Evolutionary conservation across 805 yeast species (phyloP).

Genomic region (Debaryomyces hansenii): DNA sequence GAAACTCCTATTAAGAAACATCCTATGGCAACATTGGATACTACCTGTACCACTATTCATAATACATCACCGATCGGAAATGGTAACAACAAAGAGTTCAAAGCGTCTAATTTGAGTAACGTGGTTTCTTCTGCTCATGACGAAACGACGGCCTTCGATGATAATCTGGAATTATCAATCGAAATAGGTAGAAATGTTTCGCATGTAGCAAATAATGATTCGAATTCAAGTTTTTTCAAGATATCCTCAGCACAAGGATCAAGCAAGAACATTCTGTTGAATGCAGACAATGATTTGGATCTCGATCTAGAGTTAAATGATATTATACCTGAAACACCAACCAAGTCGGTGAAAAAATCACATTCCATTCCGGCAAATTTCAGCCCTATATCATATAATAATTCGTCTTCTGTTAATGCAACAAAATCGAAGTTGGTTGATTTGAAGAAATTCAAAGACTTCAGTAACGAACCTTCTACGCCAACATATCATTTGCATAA

Average conservation of each 20-base stretch:
- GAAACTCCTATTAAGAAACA: constrained; percentile 46
- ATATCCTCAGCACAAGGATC: constrained; percentile 18
- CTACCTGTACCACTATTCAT: constrained; percentile 4
- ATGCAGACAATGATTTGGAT: constrained; percentile 11
- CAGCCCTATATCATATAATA: constrained; percentile 17
- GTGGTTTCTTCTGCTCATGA: constrained; percentile 18
- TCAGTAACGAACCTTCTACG: constrained; percentile 16
- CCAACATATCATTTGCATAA: constrained; percentile 11
- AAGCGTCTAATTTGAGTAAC: constrained; percentile 14
- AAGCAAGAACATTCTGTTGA: constrained; percentile 9
- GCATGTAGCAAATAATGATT: constrained; percentile 27
- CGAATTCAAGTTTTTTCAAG: constrained; percentile 33
- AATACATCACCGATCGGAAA: not conserved
- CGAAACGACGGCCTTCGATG: constrained; percentile 10
- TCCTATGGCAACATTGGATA: constrained; percentile 36
- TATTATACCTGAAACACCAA: constrained; percentile 38
- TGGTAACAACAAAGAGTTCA: not conserved
- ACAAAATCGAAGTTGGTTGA: constrained; percentile 1
- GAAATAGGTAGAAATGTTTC: constrained; percentile 39
- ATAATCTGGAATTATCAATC: constrained; percentile 32
- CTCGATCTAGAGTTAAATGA: constrained; percentile 15
- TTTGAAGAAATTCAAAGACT: constrained; percentile 3
- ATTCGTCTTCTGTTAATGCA: not conserved
- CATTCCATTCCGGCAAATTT: constrained; percentile 29
- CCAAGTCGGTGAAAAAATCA: constrained; percentile 31